Percentiles rank a stretch among this genome's conserved stretches.
These are phyloP conservation scores for Pichia rugopelliculosa DNA, from an alignment of 805 yeast species.

Conservation along the genomic window DNA sequence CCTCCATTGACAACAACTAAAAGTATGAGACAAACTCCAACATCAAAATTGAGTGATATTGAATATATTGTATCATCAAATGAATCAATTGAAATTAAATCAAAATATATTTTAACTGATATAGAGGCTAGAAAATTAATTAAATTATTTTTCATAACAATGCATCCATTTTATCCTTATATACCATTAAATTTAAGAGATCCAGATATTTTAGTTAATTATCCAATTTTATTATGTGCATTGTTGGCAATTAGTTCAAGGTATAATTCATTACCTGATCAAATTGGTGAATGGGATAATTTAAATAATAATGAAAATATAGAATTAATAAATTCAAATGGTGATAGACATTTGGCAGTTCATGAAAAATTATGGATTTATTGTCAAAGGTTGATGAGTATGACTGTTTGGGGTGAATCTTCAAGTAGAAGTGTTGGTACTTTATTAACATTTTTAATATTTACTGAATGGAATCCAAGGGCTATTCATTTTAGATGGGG, in stretches of 20 bases:
- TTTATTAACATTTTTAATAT: slow-evolving; percentile 70
- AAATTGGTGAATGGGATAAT: slow-evolving; percentile 18
- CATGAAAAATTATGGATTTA: slow-evolving; percentile 82
- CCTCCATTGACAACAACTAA: slow-evolving; percentile 38
- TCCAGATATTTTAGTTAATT: slow-evolving; percentile 58
- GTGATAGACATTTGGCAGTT: slow-evolving; percentile 42
- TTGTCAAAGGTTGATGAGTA: slow-evolving; percentile 73
- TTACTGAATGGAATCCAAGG: slow-evolving; percentile 94
- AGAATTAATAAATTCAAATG: slow-evolving; percentile 10
- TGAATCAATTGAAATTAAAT: not conserved
- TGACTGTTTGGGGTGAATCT: slow-evolving; percentile 92
- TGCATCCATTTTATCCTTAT: slow-evolving; percentile 90
- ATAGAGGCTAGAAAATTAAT: slow-evolving; percentile 52
- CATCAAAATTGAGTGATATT: slow-evolving; percentile 45
- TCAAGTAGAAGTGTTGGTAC: slow-evolving; percentile 84
- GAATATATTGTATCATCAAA: slow-evolving; percentile 52
- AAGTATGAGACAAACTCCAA: slow-evolving; percentile 39
- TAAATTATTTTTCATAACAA: slow-evolving; percentile 57
- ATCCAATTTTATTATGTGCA: slow-evolving; percentile 76
- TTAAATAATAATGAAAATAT: not conserved
- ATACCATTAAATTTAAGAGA: slow-evolving; percentile 68
- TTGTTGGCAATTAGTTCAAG: slow-evolving; percentile 75
- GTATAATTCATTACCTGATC: slow-evolving; percentile 53
- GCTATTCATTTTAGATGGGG: slow-evolving; percentile 87
- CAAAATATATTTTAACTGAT: slow-evolving; percentile 43